Base-by-base conservation (phyloP, 75 land plant species). In the Picea sitchensis region DNA sequence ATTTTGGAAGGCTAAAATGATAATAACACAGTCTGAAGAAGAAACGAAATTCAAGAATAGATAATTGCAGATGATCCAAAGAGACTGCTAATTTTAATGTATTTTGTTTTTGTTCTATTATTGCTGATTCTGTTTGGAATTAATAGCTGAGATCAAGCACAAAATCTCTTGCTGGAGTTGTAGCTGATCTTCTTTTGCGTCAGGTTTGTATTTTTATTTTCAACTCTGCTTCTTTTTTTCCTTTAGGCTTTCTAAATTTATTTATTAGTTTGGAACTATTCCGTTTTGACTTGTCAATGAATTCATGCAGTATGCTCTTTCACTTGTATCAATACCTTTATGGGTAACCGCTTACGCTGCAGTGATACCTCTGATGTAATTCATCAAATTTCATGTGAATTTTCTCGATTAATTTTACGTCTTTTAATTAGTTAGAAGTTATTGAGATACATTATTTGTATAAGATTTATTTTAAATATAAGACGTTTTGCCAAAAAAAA, bases 261-360 rank as follows among this genome's bases (percentile, higher is more conserved):
- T 69, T 44, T 15, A 69, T 69, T 69, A 38, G 8, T 69, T 69
- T 69, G 12, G n/a, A 15, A 64, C 56, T 78, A 3, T 38, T 65
- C 18, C 21, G 8, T 11, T 47, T 41, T 65, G 67, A 67, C 30
- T 44, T 3, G 20, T 26, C 62, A 61, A 61, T 56, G 47, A 54
- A 21, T 67, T 23, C 18, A 65, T 78, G 83, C 81, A 78, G 83
- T 82, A 82, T 79, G 83, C 83, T 59, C 60, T 82, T 18, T 78
- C 83, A 2, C 59, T 82, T 63, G 61, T 82, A 63, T 61, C 83
- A 41, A 31, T 82, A 60, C 79, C 83, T 4, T 68, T 82, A 44
- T 82, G 83, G 83, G 79, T 82, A 80, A 80, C 83, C 2, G 51
- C 73, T 41, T 69, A 41, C 20, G 41, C 23, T 69, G 73, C 73